These are phyloP conservation scores for Meredithiella fracta DNA, from an alignment of 2,329 filamentous ascomycete genomes.

Conservation along the genomic window DNA sequence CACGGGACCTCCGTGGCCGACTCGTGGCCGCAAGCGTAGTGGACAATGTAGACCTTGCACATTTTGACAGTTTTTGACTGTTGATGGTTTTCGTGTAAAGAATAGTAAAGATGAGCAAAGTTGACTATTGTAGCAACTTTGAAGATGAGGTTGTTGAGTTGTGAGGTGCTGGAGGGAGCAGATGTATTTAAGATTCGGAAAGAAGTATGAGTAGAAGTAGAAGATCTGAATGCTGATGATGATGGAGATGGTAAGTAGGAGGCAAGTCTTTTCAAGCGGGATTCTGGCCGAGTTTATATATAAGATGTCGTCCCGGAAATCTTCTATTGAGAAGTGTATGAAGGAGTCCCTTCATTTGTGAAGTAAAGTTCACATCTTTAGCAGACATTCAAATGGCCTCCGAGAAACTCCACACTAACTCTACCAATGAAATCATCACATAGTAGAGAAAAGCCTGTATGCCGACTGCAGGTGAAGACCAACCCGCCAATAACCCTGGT, in stretches of 20 bases:
- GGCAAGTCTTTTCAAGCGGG: background rate
- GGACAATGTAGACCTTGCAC: constrained; percentile 7
- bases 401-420: no score
- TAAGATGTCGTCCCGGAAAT: constrained; percentile 6
- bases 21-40: constrained; percentile 8
- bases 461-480: no score
- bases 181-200: background rate
- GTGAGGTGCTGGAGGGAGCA: no score
- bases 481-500: no score
- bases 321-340: constrained; percentile 8
- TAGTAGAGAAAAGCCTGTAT: no score
- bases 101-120: background rate
- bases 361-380: background rate
- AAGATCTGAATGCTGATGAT: background rate
- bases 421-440: no score
- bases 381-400: no score
- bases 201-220: background rate
- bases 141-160: background rate
- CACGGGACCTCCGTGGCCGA: constrained; percentile 2
- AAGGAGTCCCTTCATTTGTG: background rate
- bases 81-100: background rate
- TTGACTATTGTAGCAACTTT: background rate
- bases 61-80: background rate
- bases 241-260: background rate
- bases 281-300: constrained; percentile 10